Conservation (phyloP, 164 flowering plant species). For the Stephania japonica region DNA sequence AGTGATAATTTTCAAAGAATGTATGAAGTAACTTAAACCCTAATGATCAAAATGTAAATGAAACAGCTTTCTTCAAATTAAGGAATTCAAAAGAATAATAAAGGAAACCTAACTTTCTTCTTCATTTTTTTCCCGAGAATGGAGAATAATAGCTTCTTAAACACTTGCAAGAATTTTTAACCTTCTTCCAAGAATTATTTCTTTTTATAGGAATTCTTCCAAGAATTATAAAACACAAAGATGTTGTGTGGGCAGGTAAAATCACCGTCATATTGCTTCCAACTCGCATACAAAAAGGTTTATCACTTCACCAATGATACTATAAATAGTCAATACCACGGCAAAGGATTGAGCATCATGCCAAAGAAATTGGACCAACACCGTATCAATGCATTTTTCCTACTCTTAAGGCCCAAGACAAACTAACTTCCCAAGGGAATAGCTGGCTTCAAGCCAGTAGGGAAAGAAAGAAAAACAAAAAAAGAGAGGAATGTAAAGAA, state of each 20-base stretch:
- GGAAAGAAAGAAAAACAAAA: background rate
- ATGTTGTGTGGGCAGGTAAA: background rate
- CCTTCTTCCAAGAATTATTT: background rate
- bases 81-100: background rate
- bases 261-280: background rate
- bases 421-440: background rate
- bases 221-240: background rate
- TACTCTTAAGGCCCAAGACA: background rate
- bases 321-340: background rate
- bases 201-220: too few species aligned
- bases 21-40: too few species aligned
- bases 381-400: background rate
- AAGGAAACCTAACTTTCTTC: background rate
- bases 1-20: background rate
- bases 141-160: background rate
- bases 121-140: background rate
- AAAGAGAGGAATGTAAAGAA: background rate
- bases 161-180: too few species aligned
- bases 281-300: background rate
- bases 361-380: background rate
- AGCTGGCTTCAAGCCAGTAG: background rate
- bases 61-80: background rate
- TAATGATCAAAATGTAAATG: background rate
- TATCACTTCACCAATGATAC: background rate
- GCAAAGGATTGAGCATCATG: background rate